These are phyloP conservation scores for Trifolium fragiferum DNA, from an alignment of 306 rosid genomes.

Conservation along the genomic window DNA sequence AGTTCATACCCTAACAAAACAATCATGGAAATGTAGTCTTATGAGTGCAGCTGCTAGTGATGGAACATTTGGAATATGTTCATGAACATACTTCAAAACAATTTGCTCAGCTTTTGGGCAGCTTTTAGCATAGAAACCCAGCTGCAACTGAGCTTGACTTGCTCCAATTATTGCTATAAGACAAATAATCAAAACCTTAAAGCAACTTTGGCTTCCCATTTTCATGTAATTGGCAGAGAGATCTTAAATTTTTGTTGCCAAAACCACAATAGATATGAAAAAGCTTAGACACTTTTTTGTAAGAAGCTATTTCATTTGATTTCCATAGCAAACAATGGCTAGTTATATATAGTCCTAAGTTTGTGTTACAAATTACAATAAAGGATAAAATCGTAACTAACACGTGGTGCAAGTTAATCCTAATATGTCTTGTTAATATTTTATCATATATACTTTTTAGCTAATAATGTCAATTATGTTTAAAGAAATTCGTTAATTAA, in stretches of 20 bases:
- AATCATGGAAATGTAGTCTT: conserved; percentile 87
- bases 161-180: conserved; percentile 54
- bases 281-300: conserved; percentile 14
- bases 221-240: conserved; percentile 5
- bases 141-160: conserved; percentile 59
- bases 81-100: conserved; percentile 52
- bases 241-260: conserved; percentile 16
- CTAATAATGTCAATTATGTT: conserved; percentile 12
- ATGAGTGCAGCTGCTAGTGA: conserved; percentile 82
- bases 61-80: conserved; percentile 69
- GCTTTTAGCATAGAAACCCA: conserved; percentile 57
- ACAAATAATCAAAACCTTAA: conserved; percentile 44
- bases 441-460: neutral
- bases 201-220: conserved; percentile 52
- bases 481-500: neutral
- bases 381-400: conserved; percentile 34
- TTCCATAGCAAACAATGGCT: neutral
- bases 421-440: conserved; percentile 5
- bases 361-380: conserved; percentile 42
- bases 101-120: conserved; percentile 81
- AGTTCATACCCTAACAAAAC: conserved; percentile 68
- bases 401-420: conserved; percentile 38
- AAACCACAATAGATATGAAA: neutral
- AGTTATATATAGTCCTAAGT: conserved; percentile 45
- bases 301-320: conserved; percentile 32